Conservation (phyloP, 2,329 filamentous ascomycete genomes). For the Sporothrix brasiliensis region DNA sequence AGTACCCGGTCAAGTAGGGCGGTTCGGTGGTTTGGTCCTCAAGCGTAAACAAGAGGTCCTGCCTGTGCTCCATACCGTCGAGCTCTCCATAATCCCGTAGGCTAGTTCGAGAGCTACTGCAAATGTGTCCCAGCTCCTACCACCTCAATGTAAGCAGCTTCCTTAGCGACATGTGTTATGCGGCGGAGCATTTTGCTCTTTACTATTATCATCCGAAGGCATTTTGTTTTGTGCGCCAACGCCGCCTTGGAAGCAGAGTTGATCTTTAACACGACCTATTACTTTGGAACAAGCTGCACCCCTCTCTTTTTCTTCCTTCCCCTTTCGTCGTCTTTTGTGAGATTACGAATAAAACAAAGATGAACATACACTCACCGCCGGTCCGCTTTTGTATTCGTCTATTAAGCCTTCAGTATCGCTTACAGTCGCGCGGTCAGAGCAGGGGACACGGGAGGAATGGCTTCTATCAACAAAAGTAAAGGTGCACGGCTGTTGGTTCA, state of each 20-base stretch:
- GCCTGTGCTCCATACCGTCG: slow-evolving; percentile 3
- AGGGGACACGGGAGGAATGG: slow-evolving; percentile 5
- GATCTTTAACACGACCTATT: too few relatives aligned
- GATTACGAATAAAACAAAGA: too few relatives aligned
- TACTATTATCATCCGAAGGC: not conserved
- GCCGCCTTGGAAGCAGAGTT: too few relatives aligned
- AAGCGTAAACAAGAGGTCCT: slow-evolving; percentile 17
- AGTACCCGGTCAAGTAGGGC: slow-evolving; percentile 38
- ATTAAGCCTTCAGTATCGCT: too few relatives aligned
- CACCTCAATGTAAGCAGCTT: not conserved
- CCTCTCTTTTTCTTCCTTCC: not conserved
- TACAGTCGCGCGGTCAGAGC: too few relatives aligned
- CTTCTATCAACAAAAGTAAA: slow-evolving; percentile 21
- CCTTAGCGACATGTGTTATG: not conserved
- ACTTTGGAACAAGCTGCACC: too few relatives aligned
- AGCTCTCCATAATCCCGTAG: not conserved
- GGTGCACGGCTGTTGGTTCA: slow-evolving; percentile 14
- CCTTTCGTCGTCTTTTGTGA: too few relatives aligned
- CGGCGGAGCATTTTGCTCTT: not conserved
- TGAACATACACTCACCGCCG: too few relatives aligned
- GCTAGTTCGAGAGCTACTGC: not conserved
- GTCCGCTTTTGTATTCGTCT: too few relatives aligned
- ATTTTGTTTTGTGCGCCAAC: not conserved
- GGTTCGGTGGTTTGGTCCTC: slow-evolving; percentile 24
- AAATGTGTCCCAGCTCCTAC: not conserved